Evolutionary conservation across 2,329 filamentous ascomycete genomes (phyloP), one percentile per base, ranked within the genome.

Genomic region (Lasiodiplodia sp.): DNA sequence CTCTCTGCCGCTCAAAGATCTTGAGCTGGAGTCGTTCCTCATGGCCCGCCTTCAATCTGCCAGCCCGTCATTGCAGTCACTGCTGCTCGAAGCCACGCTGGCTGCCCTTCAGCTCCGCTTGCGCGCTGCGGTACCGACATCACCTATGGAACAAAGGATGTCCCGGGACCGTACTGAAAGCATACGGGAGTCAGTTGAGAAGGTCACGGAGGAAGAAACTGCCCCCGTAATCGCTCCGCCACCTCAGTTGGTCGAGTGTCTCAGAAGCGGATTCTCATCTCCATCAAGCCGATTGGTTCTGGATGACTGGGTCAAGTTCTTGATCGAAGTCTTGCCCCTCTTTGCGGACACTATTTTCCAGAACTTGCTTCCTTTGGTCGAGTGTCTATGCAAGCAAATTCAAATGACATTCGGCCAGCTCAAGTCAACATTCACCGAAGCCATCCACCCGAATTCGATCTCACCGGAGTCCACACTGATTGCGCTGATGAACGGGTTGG

Each of bases 221-320:
- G 72, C 76, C 12, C 71, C 81, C 57, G 78, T 80, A 23, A 71
- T 79, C 10, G 58, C 80, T 77, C 87, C 90, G 3, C 92, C 92
- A 23, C 89, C 92, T 2, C 82, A 88, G 18, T 81, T 99, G n/a
- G 86, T 96, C n/a, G 91, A 92, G 71, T 97, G 93, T 75, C 85
- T 99, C 14, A 90, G 93, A 70, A 88, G 89, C 56, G 96, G 94
- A 0, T 90, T 99, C 62, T 89, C 91, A 67, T 92, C 93, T 3
- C 78, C 86, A 2, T 89, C 85, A 66, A 94, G 92, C 72, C 89
- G 93, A 5, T 85, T 89, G 10, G 90, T 96, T 6, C 83, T 99
- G 44, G 94, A 98, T 74, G 94, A 92, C 76, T 99, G 96, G 96
- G 89, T 97, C 11, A 86, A 88, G 37, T 94, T 99, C 72, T 84